A percentile compares a stretch with the other conserved stretches of the same genome.
Evolutionary conservation across 306 rosid species (phyloP).

Genomic region (Prunus armeniaca): DNA sequence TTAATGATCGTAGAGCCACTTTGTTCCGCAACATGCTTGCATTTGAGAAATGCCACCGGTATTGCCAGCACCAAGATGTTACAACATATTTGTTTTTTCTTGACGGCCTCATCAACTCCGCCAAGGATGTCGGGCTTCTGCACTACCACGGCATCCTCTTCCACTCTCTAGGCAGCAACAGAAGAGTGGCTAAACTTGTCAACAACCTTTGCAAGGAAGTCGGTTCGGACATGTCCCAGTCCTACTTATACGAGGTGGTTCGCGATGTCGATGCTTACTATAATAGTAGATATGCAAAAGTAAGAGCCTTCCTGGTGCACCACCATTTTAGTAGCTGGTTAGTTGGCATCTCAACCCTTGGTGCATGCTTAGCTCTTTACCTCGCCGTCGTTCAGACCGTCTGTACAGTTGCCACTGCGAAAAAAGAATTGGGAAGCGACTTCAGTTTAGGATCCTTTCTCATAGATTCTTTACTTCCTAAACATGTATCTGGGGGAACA

Average conservation of each 20-base stretch:
- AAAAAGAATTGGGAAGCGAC: accelerated
- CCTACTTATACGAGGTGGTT: constrained; percentile 33
- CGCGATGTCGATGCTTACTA: constrained; percentile 26
- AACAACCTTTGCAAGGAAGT: constrained; percentile 39
- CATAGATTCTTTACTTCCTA: neutral
- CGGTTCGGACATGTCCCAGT: constrained; percentile 18
- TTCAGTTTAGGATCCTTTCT: neutral
- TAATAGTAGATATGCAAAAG: neutral
- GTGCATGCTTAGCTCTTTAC: constrained; percentile 34
- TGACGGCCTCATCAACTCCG: constrained; percentile 40
- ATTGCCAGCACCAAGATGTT: constrained; percentile 32
- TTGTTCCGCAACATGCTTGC: constrained; percentile 45
- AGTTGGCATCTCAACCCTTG: constrained; percentile 40
- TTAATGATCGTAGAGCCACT: constrained; percentile 40
- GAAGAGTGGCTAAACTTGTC: constrained; percentile 31
- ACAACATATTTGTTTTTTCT: constrained; percentile 49
- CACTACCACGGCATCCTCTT: constrained; percentile 35
- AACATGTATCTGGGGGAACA: too few species aligned
- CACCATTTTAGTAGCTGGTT: constrained; percentile 42
- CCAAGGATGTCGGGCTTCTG: constrained; percentile 33
- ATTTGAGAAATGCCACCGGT: constrained; percentile 41
- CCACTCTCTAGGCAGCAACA: constrained; percentile 37
- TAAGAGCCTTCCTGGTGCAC: constrained; percentile 29
- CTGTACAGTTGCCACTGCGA: neutral
- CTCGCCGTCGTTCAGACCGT: constrained; percentile 34